Conservation (phyloP, 805 yeast species). For the Torulaspora quercuum region DNA sequence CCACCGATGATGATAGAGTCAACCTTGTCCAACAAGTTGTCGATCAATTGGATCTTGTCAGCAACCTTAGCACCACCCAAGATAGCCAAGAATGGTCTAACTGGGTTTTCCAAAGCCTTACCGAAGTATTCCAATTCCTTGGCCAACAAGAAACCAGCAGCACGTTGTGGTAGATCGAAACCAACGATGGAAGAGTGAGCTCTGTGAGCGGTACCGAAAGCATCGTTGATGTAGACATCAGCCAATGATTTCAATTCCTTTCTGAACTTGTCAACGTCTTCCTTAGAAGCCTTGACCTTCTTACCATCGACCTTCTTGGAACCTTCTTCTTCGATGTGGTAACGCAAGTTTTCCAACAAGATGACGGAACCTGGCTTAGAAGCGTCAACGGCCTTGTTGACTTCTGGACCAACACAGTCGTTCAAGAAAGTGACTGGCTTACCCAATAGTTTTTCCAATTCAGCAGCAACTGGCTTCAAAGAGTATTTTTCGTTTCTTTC, state of each 20-base stretch:
- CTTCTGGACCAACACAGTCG: slow-evolving; percentile 93
- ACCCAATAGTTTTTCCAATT: slow-evolving; percentile 74
- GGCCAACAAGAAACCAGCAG: slow-evolving; percentile 97
- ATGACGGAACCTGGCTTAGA: slow-evolving; percentile 79
- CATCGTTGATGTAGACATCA: slow-evolving; percentile 96
- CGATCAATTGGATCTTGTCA: slow-evolving; percentile 97
- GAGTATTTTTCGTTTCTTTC: slow-evolving; percentile 82
- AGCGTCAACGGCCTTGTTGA: slow-evolving; percentile 69
- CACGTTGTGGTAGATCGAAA: slow-evolving; percentile 89
- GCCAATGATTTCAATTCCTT: slow-evolving; percentile 84
- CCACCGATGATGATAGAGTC: slow-evolving; percentile 94
- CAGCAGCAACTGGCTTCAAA: slow-evolving; percentile 87
- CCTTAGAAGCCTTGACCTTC: slow-evolving; percentile 89
- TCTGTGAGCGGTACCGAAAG: slow-evolving; percentile 99
- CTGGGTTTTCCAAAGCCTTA: slow-evolving; percentile 97
- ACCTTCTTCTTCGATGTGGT: slow-evolving; percentile 97
- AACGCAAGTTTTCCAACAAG: slow-evolving; percentile 94
- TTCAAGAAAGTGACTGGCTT: slow-evolving; percentile 72
- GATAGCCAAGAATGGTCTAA: slow-evolving; percentile 96
- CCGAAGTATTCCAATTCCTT: slow-evolving; percentile 97
- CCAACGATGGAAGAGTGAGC: slow-evolving; percentile 99
- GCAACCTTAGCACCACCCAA: slow-evolving; percentile 99
- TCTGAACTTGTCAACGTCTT: slow-evolving; percentile 84
- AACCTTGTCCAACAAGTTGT: slow-evolving; percentile 94
- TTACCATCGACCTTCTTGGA: slow-evolving; percentile 87